Conservation (phyloP, 257 asterid species). For the Oldenlandia corymbosa region DNA sequence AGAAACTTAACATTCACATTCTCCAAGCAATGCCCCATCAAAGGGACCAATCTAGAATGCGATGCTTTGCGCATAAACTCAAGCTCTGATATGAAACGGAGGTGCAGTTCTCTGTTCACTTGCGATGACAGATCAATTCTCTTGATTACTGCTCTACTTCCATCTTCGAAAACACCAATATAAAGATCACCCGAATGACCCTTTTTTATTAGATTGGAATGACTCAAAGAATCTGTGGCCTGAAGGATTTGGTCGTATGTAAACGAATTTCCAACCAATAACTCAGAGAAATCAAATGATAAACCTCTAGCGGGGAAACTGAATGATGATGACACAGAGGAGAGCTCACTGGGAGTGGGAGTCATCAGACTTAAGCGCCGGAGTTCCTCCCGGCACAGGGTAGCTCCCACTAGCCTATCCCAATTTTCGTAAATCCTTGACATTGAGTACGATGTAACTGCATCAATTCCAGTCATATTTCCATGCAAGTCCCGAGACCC, state of each 20-base stretch:
- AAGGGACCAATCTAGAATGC: conserved; percentile 2
- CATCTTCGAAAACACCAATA: conserved; percentile 18
- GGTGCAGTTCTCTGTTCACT: conserved; percentile 35
- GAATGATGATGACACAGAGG: conserved; percentile 2
- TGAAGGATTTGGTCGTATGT: neutral
- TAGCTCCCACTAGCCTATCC: conserved; percentile 15
- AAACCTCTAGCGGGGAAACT: neutral
- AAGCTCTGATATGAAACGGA: conserved; percentile 36
- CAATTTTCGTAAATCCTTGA: conserved; percentile 13
- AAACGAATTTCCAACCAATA: neutral
- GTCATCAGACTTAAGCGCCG: neutral
- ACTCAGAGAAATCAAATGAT: conserved; percentile 38
- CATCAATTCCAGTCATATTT: too few species aligned
- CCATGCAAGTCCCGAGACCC: too few species aligned
- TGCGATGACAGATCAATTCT: conserved; percentile 39
- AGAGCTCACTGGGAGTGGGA: conserved; percentile 14
- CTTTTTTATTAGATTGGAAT: conserved; percentile 3
- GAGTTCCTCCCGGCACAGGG: conserved; percentile 13
- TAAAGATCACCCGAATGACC: conserved; percentile 4
- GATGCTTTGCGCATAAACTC: neutral
- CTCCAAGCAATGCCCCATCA: conserved; percentile 8
- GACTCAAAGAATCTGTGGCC: conserved; percentile 6
- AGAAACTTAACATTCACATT: neutral
- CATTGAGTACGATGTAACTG: neutral
- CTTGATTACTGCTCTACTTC: conserved; percentile 52